Base-by-base conservation (phyloP, 176 grass and related monocot species). In the Ananas comosus region DNA sequence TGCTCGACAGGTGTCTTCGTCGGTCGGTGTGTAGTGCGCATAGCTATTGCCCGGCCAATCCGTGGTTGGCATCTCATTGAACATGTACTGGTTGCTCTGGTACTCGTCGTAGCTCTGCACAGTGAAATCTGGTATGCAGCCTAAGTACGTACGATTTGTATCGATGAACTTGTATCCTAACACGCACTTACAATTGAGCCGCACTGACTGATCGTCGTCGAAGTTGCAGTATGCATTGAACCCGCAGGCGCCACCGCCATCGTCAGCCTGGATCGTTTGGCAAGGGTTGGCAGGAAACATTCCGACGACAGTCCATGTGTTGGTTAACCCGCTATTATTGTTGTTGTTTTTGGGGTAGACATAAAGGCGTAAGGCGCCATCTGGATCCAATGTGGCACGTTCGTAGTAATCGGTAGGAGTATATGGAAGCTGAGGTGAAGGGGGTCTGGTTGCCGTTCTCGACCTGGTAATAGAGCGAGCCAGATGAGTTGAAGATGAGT, bases 351-450 rank as follows among this genome's bases (percentile, higher is more conserved):
- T 88, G 2, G 68, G 67, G 25, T 77, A 74, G 21, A 70, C 11
- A 4, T 88, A 88, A 13, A 76, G 23, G 10, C 76, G 76, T 10
- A 83, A 77, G 47, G 83, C 48, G 1, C 80, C 85, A 10, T 88
- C 73, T 16, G 71, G 73, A 53, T 88, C 85, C 19, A 88, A 53
- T 14, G 76, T 88, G 9, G 72, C 77, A 27, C 61, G 64, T 29
- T 83, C 72, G 59, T 66, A 77, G 27, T 53, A 77, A 24, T 67
- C 7, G 19, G 11, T 4, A 4, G 4, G 80, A 66, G 56, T 54
- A 50, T 2, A 48, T 49, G 47, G 8, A 2, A 1, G 13, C 59
- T 1, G 13, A 27, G 9, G 63, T 66, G 12, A 82, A 1, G 58
- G 33, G 61, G 5, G 33, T 8, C 12, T 72, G 5, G 10, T 17